Conservation (phyloP, 306 rosid genomes). For the Myrica gale region DNA sequence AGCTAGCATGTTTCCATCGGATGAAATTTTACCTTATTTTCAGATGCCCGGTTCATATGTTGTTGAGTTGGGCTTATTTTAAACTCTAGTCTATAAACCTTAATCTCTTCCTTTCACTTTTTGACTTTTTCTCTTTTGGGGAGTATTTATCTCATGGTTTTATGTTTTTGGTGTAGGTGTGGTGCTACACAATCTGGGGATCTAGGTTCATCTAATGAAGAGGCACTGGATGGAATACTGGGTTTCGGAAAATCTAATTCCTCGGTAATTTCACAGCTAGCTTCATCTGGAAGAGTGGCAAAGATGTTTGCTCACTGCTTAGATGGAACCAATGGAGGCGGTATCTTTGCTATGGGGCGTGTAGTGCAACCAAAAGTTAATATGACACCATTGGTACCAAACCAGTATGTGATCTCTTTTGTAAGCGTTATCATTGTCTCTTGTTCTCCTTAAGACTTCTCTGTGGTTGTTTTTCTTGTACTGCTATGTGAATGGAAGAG, state of each 20-base stretch:
- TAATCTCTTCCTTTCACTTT: not conserved
- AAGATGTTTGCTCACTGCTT: conserved; percentile 99
- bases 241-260: conserved; percentile 96
- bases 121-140: conserved; percentile 16
- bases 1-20: no score
- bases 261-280: conserved; percentile 91
- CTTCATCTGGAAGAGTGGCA: conserved; percentile 80
- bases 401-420: conserved; percentile 68
- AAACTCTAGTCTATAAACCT: no score
- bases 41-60: no score
- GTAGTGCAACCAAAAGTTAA: conserved; percentile 96
- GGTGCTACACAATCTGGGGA: conserved; percentile 95
- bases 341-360: conserved; percentile 95
- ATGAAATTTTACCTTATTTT: no score
- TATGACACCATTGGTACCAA: conserved; percentile 77
- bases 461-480: conserved; percentile 21
- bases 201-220: conserved; percentile 63
- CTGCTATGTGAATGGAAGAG: conserved; percentile 3
- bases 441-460: conserved; percentile 11
- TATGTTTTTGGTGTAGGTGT: conserved; percentile 56
- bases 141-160: conserved; percentile 15
- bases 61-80: no score
- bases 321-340: conserved; percentile 93
- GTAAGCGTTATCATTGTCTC: not conserved
- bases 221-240: conserved; percentile 97